Evolutionary conservation across 352 stramenopile genomes (phyloP), one percentile per base, ranked within the genome.

Genomic region (Saprolegnia parasitica): DNA sequence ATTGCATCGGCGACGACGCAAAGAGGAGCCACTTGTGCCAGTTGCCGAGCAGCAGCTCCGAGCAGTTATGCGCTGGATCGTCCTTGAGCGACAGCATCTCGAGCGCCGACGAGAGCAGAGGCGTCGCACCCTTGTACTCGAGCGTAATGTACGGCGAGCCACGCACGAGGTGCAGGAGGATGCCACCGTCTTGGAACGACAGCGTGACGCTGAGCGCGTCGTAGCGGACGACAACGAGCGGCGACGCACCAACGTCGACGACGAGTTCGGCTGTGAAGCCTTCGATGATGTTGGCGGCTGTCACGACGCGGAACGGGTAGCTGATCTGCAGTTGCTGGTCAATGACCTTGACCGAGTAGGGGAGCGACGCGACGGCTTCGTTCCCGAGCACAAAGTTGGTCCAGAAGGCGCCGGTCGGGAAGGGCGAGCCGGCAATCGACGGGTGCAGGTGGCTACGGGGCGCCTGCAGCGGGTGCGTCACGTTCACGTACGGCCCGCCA

Each of bases 371-470:
- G 32, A 93, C 78, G 49, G 76, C 64, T 54, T 77, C 77, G 39
- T 83, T 76, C 68, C 86, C 82, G 32, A 93, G 77, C 67, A 93
- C 84, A 39, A 90, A 74, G 71, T 93, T 93, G 45, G 83, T 91
- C 86, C 86, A 93, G 76, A 81, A 93, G 4, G 86, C 83, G 56
- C 83, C 83, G 0, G 86, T 93, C 21, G 86, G 86, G 75, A 93
- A 93, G 55, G 83, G 63, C 20, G 9, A 26, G 18, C 20, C 63
- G 29, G 15, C 16, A 5, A 62, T 8, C 54, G 20, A 32, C 11
- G 63, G 63, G 40, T 54, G 47, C 8, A 62, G 21, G 46, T 29
- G 29, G 15, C 6, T 67, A 15, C 20, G 58, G n/a, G 58, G 58
- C 42, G 23, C 10, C 32, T 67, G 58, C 10, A 67, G 58, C 2